A percentile compares a stretch with the other conserved stretches of the same genome.
These are phyloP conservation scores for Artemisia princeps DNA, from an alignment of 140 eudicot genomes.

Conservation along the genomic window DNA sequence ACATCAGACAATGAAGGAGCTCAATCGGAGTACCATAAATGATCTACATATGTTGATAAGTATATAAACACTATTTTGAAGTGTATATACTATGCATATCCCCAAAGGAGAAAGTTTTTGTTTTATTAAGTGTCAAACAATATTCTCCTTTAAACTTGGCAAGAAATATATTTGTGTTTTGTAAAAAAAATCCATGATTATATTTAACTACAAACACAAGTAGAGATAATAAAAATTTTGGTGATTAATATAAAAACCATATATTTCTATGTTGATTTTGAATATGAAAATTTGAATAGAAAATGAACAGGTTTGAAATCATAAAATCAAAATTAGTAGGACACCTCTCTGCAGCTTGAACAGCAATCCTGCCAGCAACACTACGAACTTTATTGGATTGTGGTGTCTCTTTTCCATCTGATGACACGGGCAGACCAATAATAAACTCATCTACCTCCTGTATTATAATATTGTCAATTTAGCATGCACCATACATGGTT, in stretches of 20 bases:
- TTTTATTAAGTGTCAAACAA: conserved; percentile 5
- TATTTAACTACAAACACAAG: not conserved
- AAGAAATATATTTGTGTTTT: not conserved
- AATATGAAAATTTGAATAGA: not conserved
- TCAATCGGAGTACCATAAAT: not conserved
- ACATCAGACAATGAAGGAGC: not conserved
- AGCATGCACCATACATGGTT: conserved; percentile 10
- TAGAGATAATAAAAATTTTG: not conserved
- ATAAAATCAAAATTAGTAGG: not conserved
- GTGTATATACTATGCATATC: not conserved
- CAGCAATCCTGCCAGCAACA: conserved; percentile 87
- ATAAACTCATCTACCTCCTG: conserved; percentile 93
- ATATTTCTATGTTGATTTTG: not conserved
- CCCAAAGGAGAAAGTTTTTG: too few species aligned
- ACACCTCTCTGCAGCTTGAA: conserved; percentile 88
- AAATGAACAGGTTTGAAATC: not conserved
- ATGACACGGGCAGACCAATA: conserved; percentile 69
- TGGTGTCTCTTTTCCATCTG: conserved; percentile 57
- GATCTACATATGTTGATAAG: not conserved
- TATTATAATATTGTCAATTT: conserved; percentile 8
- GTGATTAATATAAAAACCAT: not conserved
- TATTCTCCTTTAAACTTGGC: conserved; percentile 6
- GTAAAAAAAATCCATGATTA: not conserved
- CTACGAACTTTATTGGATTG: conserved; percentile 95
- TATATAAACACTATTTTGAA: not conserved